A percentile compares a stretch with the other conserved stretches of the same genome.
Conservation (phyloP, 2,329 filamentous ascomycete species). For the Nigrospora osmanthi region DNA sequence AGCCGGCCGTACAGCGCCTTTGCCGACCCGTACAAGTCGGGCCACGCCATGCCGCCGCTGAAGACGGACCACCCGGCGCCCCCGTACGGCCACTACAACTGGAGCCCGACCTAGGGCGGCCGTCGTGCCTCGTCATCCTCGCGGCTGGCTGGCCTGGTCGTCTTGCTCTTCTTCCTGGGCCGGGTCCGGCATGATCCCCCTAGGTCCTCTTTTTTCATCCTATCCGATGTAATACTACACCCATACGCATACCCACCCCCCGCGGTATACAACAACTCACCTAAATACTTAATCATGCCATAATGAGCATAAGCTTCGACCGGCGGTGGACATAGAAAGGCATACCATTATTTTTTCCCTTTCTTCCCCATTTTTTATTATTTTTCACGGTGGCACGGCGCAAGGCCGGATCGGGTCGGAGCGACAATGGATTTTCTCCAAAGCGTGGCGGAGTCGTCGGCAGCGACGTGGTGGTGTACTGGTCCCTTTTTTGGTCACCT, state of each 20-base stretch:
- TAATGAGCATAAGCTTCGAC: neutral
- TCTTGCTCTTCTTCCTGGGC: no score
- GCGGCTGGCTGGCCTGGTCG: neutral
- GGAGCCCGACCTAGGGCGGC: conserved; percentile 39
- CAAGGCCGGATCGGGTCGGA: no score
- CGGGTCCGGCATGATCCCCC: neutral
- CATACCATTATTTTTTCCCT: no score
- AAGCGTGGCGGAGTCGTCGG: no score
- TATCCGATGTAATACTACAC: neutral
- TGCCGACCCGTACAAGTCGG: conserved; percentile 39
- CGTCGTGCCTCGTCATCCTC: neutral
- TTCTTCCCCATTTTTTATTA: no score
- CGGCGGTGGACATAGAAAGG: no score
- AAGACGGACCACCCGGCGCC: conserved; percentile 27
- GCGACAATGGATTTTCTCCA: no score
- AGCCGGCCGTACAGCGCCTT: conserved; percentile 38
- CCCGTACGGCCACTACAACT: conserved; percentile 45
- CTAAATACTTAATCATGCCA: neutral
- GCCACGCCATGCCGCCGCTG: conserved; percentile 23
- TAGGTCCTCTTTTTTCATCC: neutral
- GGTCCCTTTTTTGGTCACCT: no score
- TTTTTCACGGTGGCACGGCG: no score
- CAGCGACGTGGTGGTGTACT: no score
- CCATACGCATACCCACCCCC: neutral
- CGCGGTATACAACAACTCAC: no score